These are phyloP conservation scores for Funneliformis geosporum DNA, from an alignment of 192 early-diverging fungal genomes.

Conservation along the genomic window DNA sequence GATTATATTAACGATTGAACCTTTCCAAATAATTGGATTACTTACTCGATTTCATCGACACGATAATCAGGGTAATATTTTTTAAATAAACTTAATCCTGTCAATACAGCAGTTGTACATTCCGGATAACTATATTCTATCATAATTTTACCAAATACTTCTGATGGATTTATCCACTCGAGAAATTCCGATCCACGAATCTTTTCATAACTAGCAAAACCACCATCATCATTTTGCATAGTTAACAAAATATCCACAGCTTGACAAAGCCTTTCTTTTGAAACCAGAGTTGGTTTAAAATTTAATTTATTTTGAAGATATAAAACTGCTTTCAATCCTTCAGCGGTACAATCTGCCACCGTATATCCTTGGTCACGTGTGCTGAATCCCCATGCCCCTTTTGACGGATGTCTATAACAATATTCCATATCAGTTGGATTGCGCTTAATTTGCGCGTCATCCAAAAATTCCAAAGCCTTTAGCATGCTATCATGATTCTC, in stretches of 20 bases:
- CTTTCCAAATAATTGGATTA: conserved; percentile 35
- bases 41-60: conserved; percentile 71
- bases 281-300: conserved; percentile 58
- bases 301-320: conserved; percentile 67
- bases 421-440: conserved; percentile 68
- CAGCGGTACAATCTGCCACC: conserved; percentile 93
- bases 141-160: conserved; percentile 99
- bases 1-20: background rate
- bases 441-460: conserved; percentile 79
- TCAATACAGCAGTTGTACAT: conserved; percentile 92
- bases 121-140: conserved; percentile 96
- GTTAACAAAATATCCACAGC: conserved; percentile 88
- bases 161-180: conserved; percentile 91
- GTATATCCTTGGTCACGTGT: conserved; percentile 93
- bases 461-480: conserved; percentile 78
- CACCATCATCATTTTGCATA: conserved; percentile 91
- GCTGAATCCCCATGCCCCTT: conserved; percentile 97
- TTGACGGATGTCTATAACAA: conserved; percentile 79
- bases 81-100: conserved; percentile 78
- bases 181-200: conserved; percentile 77
- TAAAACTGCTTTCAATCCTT: conserved; percentile 84
- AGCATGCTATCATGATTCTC: conserved; percentile 70
- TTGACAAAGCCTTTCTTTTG: conserved; percentile 73
- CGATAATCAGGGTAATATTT: conserved; percentile 82
- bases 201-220: conserved; percentile 91